Percentiles rank a stretch among this genome's conserved stretches.
These are phyloP conservation scores for Macrocybe gigantea DNA, from an alignment of 768 basidiomycete genomes.

Conservation along the genomic window DNA sequence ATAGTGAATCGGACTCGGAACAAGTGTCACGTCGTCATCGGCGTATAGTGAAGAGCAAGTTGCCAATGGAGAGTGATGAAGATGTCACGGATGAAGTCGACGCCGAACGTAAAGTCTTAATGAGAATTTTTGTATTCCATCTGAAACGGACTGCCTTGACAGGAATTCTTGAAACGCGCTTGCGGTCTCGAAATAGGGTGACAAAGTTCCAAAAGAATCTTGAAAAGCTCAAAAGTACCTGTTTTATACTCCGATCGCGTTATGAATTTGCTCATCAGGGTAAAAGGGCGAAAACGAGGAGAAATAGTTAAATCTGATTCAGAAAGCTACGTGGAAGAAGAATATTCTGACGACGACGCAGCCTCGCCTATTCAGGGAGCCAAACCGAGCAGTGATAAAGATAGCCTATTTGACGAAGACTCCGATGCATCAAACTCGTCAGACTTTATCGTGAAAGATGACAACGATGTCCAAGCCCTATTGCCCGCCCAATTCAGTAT, in stretches of 20 bases:
- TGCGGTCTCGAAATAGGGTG: conserved; percentile 57
- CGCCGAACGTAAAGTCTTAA: conserved; percentile 37
- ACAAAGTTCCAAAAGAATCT: conserved; percentile 58
- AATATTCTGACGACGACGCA: conserved; percentile 18
- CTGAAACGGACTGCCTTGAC: neutral
- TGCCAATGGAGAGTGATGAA: conserved; percentile 27
- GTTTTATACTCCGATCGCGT: neutral
- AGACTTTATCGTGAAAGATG: conserved; percentile 65
- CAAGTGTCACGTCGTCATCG: conserved; percentile 6
- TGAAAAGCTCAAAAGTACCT: conserved; percentile 60
- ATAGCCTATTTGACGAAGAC: conserved; percentile 30
- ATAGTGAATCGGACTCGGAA: conserved; percentile 8
- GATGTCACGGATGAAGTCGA: conserved; percentile 43
- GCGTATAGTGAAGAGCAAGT: conserved; percentile 4
- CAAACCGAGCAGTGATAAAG: conserved; percentile 29
- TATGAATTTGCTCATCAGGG: no score
- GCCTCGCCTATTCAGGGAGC: conserved; percentile 40
- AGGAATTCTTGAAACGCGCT: conserved; percentile 62
- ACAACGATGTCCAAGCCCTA: conserved; percentile 32
- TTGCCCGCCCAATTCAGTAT: conserved; percentile 81
- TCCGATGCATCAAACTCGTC: conserved; percentile 34
- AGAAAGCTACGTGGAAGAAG: conserved; percentile 12
- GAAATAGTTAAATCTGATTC: conserved; percentile 26
- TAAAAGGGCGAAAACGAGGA: conserved; percentile 38
- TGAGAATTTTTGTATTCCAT: neutral